These are phyloP conservation scores for Zymoseptoria crescenta DNA, from an alignment of 2,329 filamentous ascomycete genomes.

Conservation along the genomic window DNA sequence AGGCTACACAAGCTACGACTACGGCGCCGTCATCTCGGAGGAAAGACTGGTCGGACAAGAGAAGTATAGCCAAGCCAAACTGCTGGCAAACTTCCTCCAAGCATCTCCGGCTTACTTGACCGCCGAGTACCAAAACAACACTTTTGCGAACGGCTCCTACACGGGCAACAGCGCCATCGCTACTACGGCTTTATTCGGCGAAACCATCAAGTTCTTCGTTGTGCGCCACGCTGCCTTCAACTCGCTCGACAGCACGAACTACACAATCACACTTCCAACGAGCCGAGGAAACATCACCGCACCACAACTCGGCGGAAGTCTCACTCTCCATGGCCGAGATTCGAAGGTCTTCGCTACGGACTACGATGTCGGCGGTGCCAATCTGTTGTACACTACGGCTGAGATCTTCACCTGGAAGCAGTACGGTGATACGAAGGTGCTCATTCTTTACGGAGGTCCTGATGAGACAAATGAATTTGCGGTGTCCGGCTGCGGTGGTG, in stretches of 20 bases:
- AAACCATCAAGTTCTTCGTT: conserved; percentile 55
- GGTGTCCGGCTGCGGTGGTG: conserved; percentile 32
- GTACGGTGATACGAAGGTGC: conserved; percentile 50
- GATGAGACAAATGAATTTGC: conserved; percentile 58
- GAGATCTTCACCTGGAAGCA: conserved; percentile 64
- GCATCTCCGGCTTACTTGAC: conserved; percentile 63
- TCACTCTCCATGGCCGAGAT: conserved; percentile 56
- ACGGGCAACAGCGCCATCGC: conserved; percentile 47
- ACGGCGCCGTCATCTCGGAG: conserved; percentile 58
- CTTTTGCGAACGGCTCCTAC: conserved; percentile 42
- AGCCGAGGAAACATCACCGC: conserved; percentile 50
- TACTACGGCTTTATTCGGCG: conserved; percentile 54
- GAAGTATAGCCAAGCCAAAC: conserved; percentile 73
- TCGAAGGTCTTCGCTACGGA: conserved; percentile 61
- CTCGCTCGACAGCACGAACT: conserved; percentile 49
- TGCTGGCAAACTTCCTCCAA: conserved; percentile 66
- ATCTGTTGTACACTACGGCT: conserved; percentile 59
- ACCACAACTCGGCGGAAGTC: conserved; percentile 49
- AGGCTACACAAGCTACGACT: conserved; percentile 52
- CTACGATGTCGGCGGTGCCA: conserved; percentile 53
- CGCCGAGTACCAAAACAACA: conserved; percentile 46
- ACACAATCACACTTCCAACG: conserved; percentile 56
- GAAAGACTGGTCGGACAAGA: conserved; percentile 60
- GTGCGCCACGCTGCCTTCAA: conserved; percentile 57
- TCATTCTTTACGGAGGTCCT: conserved; percentile 57